Evolutionary conservation across 1,139 yeast species (phyloP).

Genomic region (Candida dubliniensis): DNA sequence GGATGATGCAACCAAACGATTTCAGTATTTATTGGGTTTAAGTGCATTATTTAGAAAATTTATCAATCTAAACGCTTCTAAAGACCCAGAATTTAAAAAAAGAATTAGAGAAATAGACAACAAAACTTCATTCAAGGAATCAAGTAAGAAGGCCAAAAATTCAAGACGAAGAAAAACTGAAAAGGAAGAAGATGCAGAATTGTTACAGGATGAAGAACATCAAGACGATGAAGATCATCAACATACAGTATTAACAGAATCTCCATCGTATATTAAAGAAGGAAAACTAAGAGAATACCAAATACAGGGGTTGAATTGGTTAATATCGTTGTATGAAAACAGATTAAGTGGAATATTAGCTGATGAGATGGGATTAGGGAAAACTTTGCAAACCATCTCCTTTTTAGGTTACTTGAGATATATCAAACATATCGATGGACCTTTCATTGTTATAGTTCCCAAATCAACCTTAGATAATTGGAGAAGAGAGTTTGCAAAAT

Average conservation of each 20-base stretch:
- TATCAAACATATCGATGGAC: slow-evolving; percentile 78
- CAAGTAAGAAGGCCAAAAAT: slow-evolving; percentile 14
- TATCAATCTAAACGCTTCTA: slow-evolving; percentile 76
- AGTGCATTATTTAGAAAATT: slow-evolving; percentile 88
- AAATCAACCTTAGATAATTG: slow-evolving; percentile 94
- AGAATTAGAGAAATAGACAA: slow-evolving; percentile 45
- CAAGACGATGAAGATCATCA: slow-evolving; percentile 47
- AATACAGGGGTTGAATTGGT: slow-evolving; percentile 50
- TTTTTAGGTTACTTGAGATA: slow-evolving; percentile 86
- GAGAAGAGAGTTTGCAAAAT: slow-evolving; percentile 87
- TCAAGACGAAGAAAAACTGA: slow-evolving; percentile 65
- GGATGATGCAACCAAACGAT: slow-evolving; percentile 74
- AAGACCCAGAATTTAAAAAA: slow-evolving; percentile 63
- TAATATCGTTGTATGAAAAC: slow-evolving; percentile 45
- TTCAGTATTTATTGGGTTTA: slow-evolving; percentile 76
- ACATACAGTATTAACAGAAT: slow-evolving; percentile 68
- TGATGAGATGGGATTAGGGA: slow-evolving; percentile 53
- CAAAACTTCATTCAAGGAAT: slow-evolving; percentile 30
- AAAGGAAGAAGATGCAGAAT: slow-evolving; percentile 90
- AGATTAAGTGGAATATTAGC: slow-evolving; percentile 47
- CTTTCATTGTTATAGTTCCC: slow-evolving; percentile 89
- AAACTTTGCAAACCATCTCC: slow-evolving; percentile 49
- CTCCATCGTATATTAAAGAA: slow-evolving; percentile 65
- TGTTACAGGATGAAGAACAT: slow-evolving; percentile 72
- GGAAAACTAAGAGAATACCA: slow-evolving; percentile 81